These are phyloP conservation scores for Xylariaceae sp. DNA, from an alignment of 2,329 filamentous ascomycete genomes.

Conservation along the genomic window DNA sequence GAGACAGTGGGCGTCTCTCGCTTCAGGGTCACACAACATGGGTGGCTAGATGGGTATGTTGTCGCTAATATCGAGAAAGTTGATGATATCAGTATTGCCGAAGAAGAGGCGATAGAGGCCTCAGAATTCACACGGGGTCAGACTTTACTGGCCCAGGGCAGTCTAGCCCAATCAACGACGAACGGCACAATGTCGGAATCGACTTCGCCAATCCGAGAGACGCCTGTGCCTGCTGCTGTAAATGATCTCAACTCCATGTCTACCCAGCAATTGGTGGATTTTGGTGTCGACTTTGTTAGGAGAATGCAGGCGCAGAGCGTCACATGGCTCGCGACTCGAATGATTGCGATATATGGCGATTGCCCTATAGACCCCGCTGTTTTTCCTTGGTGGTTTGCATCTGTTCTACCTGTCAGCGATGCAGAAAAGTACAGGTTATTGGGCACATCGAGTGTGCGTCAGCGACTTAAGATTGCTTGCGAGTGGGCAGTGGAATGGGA, in stretches of 20 bases:
- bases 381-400: constrained; percentile 91
- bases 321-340: constrained; percentile 70
- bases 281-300: constrained; percentile 64
- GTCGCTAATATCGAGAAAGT: constrained; percentile 74
- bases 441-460: constrained; percentile 70
- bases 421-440: constrained; percentile 77
- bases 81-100: constrained; percentile 76
- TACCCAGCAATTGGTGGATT: constrained; percentile 66
- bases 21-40: constrained; percentile 68
- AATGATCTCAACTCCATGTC: constrained; percentile 56
- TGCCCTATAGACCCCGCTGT: constrained; percentile 71
- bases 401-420: constrained; percentile 73
- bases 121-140: constrained; percentile 52
- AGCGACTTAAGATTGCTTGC: constrained; percentile 79
- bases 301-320: constrained; percentile 67
- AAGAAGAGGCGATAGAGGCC: constrained; percentile 76
- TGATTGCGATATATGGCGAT: constrained; percentile 72
- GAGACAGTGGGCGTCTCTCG: constrained; percentile 74
- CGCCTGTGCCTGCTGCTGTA: constrained; percentile 8
- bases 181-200: constrained; percentile 1
- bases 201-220: constrained; percentile 16
- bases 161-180: constrained; percentile 7
- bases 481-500: constrained; percentile 75
- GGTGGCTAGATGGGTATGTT: constrained; percentile 70
- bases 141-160: constrained; percentile 22